Evolutionary conservation across 2,329 filamentous ascomycete species (phyloP).

Genomic region (Ceratocystiopsis sp.): DNA sequence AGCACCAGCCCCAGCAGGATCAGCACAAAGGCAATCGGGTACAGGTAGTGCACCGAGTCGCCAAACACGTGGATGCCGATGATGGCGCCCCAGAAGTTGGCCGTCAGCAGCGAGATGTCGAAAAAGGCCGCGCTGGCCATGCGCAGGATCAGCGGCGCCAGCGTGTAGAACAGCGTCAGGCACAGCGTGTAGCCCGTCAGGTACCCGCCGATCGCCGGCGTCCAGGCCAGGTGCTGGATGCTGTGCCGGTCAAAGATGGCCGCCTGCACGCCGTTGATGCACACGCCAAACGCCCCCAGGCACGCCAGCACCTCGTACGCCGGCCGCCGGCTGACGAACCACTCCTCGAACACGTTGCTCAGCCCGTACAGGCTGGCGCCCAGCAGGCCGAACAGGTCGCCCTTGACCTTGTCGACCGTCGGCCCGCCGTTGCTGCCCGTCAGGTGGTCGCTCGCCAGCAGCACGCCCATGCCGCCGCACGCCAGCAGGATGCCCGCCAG

Average conservation of each 20-base stretch:
- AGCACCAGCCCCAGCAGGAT: slow-evolving; percentile 74
- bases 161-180: slow-evolving; percentile 69
- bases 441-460: slow-evolving; percentile 78
- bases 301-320: slow-evolving; percentile 90
- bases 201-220: slow-evolving; percentile 57
- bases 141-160: slow-evolving; percentile 75
- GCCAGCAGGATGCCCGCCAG: slow-evolving; percentile 75
- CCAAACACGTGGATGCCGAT: slow-evolving; percentile 81
- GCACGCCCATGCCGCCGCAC: slow-evolving; percentile 76
- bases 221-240: slow-evolving; percentile 50
- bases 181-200: slow-evolving; percentile 79
- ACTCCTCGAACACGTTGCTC: slow-evolving; percentile 85
- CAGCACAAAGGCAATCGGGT: slow-evolving; percentile 86
- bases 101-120: slow-evolving; percentile 85
- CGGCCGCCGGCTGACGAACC: slow-evolving; percentile 71
- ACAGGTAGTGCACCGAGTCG: slow-evolving; percentile 68
- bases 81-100: slow-evolving; percentile 93
- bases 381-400: slow-evolving; percentile 78
- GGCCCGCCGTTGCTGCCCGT: slow-evolving; percentile 54
- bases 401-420: slow-evolving; percentile 60
- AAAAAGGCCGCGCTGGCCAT: slow-evolving; percentile 88
- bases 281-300: slow-evolving; percentile 69
- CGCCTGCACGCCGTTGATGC: slow-evolving; percentile 83
- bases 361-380: slow-evolving; percentile 86
- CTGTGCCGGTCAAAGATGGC: slow-evolving; percentile 75